phyloP scores from a whole-genome alignment of 768 basidiomycete species.

The Leccinum obscurum region DNA sequence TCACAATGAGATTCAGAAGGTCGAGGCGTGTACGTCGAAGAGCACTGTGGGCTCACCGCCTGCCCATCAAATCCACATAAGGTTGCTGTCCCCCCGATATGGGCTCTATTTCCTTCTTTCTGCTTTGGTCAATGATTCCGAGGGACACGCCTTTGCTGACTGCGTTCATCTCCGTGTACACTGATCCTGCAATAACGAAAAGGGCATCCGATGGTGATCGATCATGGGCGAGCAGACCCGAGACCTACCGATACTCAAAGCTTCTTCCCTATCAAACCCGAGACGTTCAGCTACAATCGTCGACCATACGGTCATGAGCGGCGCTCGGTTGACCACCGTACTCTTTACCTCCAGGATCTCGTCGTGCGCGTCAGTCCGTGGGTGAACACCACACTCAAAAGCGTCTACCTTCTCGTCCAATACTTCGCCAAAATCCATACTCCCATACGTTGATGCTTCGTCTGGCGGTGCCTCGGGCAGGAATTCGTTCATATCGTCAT shows the following conservation, averaged over 20 bases:
- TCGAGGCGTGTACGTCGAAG: not conserved
- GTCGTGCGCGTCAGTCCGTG: constrained; percentile 3
- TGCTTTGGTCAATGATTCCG: constrained; percentile 66
- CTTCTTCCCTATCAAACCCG: constrained; percentile 86
- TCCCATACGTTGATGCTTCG: constrained; percentile 51
- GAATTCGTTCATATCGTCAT: constrained; percentile 53
- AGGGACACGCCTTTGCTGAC: constrained; percentile 81
- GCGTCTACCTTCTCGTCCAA: constrained; percentile 62
- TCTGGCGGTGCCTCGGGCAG: constrained; percentile 53
- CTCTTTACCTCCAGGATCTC: constrained; percentile 62
- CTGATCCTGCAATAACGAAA: constrained; percentile 60
- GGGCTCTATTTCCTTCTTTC: constrained; percentile 56
- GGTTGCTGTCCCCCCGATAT: constrained; percentile 65
- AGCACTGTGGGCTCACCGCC: constrained; percentile 43
- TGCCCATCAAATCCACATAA: constrained; percentile 84
- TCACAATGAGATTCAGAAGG: not conserved
- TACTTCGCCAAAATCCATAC: constrained; percentile 71
- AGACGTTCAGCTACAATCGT: constrained; percentile 81
- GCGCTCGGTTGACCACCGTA: constrained; percentile 84
- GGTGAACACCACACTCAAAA: not conserved
- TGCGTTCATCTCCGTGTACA: constrained; percentile 93
- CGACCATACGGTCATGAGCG: constrained; percentile 94
- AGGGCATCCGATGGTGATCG: not conserved
- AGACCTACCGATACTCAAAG: constrained; percentile 81
- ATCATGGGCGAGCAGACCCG: not conserved